Percentiles rank a stretch among this genome's conserved stretches.
These are phyloP conservation scores for Arthroderma uncinatum DNA, from an alignment of 2,329 filamentous ascomycete genomes.

Conservation along the genomic window DNA sequence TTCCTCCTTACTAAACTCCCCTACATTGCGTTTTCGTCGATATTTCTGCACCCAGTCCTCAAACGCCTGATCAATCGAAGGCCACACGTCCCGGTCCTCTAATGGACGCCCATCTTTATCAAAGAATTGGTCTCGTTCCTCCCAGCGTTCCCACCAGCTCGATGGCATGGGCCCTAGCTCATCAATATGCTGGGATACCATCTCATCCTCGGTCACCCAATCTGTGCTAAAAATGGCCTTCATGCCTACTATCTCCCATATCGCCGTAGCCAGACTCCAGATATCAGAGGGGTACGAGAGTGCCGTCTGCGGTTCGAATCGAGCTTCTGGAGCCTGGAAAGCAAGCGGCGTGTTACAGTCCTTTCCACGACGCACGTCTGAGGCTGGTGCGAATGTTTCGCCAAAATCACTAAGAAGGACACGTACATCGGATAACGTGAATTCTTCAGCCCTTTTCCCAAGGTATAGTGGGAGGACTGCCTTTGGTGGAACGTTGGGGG, in stretches of 20 bases:
- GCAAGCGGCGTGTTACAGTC: slow-evolving; percentile 18
- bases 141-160: slow-evolving; percentile 17
- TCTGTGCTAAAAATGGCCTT: slow-evolving; percentile 16
- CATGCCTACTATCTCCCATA: slow-evolving; percentile 24
- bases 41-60: slow-evolving; percentile 15
- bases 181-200: slow-evolving; percentile 14
- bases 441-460: slow-evolving; percentile 19
- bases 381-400: slow-evolving; percentile 22
- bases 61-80: slow-evolving; percentile 15
- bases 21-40: slow-evolving; percentile 11
- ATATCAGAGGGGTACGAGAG: slow-evolving; percentile 21
- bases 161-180: slow-evolving; percentile 15
- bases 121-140: slow-evolving; percentile 14
- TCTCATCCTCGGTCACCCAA: slow-evolving; percentile 8
- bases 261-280: slow-evolving; percentile 21
- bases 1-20: slow-evolving; percentile 14
- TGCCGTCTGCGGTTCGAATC: slow-evolving; percentile 16
- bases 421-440: slow-evolving; percentile 18
- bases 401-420: slow-evolving; percentile 26
- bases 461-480: slow-evolving; percentile 16
- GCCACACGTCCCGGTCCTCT: slow-evolving; percentile 14
- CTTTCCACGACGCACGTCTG: slow-evolving; percentile 17
- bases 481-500: slow-evolving; percentile 16
- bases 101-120: slow-evolving; percentile 10
- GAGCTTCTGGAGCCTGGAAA: slow-evolving; percentile 18